phyloP scores from a whole-genome alignment of 805 yeast species.

The Candida gorgasii region DNA sequence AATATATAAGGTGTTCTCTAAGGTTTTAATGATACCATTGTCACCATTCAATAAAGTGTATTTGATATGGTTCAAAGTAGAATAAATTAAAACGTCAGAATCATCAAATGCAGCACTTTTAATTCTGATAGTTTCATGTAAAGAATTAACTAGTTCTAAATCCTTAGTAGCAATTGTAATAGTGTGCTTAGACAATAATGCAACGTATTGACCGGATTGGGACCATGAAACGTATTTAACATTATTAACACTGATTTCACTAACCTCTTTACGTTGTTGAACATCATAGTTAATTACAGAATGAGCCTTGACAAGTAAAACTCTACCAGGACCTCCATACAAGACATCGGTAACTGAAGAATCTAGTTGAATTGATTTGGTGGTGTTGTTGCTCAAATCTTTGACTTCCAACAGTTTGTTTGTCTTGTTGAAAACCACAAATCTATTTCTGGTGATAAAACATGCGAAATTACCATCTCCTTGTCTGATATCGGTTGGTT shows the following conservation, averaged over 20 bases:
- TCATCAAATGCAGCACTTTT: conserved; percentile 99
- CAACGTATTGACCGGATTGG: conserved; percentile 80
- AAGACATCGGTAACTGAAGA: conserved; percentile 69
- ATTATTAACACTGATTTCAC: conserved; percentile 67
- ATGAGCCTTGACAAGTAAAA: conserved; percentile 70
- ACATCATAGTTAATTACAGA: conserved; percentile 85
- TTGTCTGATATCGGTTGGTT: conserved; percentile 75
- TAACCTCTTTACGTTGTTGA: conserved; percentile 81
- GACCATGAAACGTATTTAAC: conserved; percentile 93
- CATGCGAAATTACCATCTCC: conserved; percentile 86
- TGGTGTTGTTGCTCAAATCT: conserved; percentile 77
- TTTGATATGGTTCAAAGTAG: conserved; percentile 94
- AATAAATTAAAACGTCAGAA: conserved; percentile 83
- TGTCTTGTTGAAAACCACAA: conserved; percentile 72
- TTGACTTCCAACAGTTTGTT: conserved; percentile 73
- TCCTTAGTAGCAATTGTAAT: conserved; percentile 83
- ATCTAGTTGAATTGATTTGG: conserved; percentile 77
- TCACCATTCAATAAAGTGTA: conserved; percentile 93
- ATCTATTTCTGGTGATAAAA: conserved; percentile 93
- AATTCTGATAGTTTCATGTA: conserved; percentile 95
- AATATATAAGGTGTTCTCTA: conserved; percentile 84
- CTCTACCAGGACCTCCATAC: conserved; percentile 78
- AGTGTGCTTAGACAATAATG: conserved; percentile 87
- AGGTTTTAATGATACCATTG: conserved; percentile 88
- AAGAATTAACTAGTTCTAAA: conserved; percentile 72